These are phyloP conservation scores for Antitrichia curtipendula DNA, from an alignment of 225 moss, liverwort and hornwort species.

Conservation along the genomic window DNA sequence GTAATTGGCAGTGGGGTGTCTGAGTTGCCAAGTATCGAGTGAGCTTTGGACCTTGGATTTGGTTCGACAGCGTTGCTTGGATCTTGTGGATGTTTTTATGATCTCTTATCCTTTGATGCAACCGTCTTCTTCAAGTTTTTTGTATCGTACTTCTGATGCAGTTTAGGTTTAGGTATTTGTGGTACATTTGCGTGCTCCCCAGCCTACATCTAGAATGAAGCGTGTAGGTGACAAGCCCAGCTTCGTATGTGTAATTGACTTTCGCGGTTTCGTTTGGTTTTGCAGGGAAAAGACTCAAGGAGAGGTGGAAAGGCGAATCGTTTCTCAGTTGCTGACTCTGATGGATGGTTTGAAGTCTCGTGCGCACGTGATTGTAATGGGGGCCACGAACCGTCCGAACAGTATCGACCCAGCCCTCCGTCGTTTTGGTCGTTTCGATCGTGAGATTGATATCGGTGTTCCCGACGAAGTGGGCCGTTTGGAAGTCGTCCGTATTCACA, in stretches of 20 bases:
- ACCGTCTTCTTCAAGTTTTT: accelerated
- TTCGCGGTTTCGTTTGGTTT: background rate
- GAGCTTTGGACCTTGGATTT: background rate
- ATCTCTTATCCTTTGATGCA: background rate
- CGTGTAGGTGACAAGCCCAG: background rate
- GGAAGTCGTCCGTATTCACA: conserved; percentile 56
- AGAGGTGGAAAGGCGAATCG: conserved; percentile 90
- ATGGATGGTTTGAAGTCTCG: conserved; percentile 98
- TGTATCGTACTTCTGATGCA: too few species aligned
- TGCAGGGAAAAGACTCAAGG: conserved; percentile 82
- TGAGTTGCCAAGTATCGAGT: background rate
- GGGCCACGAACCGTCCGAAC: conserved; percentile 69
- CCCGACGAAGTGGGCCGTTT: conserved; percentile 58
- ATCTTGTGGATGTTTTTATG: background rate
- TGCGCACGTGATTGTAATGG: conserved; percentile 90
- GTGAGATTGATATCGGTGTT: conserved; percentile 60
- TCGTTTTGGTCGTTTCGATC: conserved; percentile 52
- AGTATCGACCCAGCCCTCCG: conserved; percentile 61
- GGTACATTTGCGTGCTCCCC: background rate
- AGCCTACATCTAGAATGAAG: too few species aligned
- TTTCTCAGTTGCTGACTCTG: conserved; percentile 84
- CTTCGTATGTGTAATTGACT: background rate
- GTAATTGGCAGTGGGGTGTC: background rate
- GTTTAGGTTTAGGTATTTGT: too few species aligned
- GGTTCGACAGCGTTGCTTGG: background rate